Evolutionary conservation across 2,329 filamentous ascomycete genomes (phyloP), one percentile per base, ranked within the genome.

Genomic region (Colletotrichum sp.): DNA sequence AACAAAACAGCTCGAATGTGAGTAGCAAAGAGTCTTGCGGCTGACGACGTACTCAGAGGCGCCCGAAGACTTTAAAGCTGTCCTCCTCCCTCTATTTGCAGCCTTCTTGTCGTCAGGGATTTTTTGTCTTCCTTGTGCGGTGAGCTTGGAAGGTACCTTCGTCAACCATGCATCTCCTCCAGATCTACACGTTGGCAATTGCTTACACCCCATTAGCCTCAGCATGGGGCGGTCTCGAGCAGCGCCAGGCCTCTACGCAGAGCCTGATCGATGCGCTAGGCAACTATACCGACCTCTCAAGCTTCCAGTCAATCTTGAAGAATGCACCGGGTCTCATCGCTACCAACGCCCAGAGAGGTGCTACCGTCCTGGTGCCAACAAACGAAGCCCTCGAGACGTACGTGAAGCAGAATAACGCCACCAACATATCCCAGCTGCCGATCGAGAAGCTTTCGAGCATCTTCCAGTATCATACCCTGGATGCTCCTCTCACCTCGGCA

Each of bases 381-480:
- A 76, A 77, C 18, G 30, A 48, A 18, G 74, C 74, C 30, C 43
- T 76, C n/a, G 21, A 26, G 21, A 30, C 48, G 7, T 77, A 67
- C 63, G 34, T 71, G 48, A 68, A 73, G 36, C 52, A 63, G 16
- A 64, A 52, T n/a, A 74, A 74, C 12, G 32, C 55, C 34, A 73
- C 58, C 59, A 61, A 83, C 72, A 77, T 85, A 74, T 83, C 81
- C 73, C 82, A 85, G 77, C 77, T 83, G 43, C 75, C 79, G 61
- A 12, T 80, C 16, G 81, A 82, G 76, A 83, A 84, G 78, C 80
- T 86, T 64, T 76, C 78, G 76, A 85, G 81, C 36, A 83, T 86
- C 65, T 79, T 86, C 38, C 80, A 81, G 69, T 86, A 86, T 65
- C 79, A 80, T 58, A 73, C 77, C 59, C 43, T 80, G 36, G 75